These are phyloP conservation scores for Plantago lanceolata DNA, from an alignment of 305 asterid species.

Conservation along the genomic window DNA sequence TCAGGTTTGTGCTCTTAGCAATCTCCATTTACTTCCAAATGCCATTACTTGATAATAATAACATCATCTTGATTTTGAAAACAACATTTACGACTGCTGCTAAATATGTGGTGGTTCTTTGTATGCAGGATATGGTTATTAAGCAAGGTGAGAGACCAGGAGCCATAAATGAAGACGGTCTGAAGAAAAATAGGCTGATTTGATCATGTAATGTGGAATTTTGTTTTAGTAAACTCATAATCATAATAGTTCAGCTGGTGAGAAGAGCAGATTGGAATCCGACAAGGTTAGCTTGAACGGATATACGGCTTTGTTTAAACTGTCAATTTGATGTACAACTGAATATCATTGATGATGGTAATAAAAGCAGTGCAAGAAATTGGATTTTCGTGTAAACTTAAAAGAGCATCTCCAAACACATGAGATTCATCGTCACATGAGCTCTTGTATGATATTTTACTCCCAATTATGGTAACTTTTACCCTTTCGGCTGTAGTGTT, in stretches of 20 bases:
- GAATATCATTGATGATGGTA: background rate
- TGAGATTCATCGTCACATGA: no score
- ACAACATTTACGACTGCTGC: no score
- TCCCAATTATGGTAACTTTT: no score
- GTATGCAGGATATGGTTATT: conserved; percentile 5
- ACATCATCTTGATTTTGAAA: no score
- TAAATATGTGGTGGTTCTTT: no score
- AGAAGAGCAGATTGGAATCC: background rate
- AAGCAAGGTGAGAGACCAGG: background rate
- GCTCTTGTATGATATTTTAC: no score
- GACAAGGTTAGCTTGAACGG: background rate
- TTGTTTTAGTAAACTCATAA: background rate
- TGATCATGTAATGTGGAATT: background rate
- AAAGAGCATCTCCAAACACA: no score
- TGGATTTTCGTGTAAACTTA: no score
- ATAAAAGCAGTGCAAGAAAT: no score
- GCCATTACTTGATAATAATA: no score
- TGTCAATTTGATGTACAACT: background rate
- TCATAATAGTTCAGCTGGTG: background rate
- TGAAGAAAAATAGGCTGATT: background rate
- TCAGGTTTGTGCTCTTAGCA: conserved; percentile 44
- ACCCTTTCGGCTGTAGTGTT: no score
- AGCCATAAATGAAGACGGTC: background rate
- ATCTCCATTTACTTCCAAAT: no score
- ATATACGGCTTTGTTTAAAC: conserved; percentile 1